A percentile compares a stretch with the other conserved stretches of the same genome.
These are phyloP conservation scores for Lagerstroemia speciosa DNA, from an alignment of 345 rosid genomes.

Conservation along the genomic window DNA sequence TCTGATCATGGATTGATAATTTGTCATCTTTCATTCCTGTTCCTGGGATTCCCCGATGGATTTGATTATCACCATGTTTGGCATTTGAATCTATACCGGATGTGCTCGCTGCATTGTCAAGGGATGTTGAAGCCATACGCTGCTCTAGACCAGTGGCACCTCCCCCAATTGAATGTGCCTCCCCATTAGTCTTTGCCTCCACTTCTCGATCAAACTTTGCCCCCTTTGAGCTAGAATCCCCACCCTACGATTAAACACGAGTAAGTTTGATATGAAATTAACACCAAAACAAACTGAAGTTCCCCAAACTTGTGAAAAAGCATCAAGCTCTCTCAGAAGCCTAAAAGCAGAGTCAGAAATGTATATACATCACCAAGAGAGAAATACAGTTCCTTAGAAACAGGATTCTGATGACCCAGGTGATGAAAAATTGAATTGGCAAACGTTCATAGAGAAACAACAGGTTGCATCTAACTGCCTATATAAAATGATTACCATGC, in stretches of 20 bases:
- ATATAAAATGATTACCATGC: no score
- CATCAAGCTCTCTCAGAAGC: not conserved
- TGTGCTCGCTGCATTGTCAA: slow-evolving; percentile 42
- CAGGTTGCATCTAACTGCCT: not conserved
- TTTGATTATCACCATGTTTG: slow-evolving; percentile 37
- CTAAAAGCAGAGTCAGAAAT: not conserved
- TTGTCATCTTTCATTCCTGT: slow-evolving; percentile 56
- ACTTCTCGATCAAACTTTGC: slow-evolving; percentile 60
- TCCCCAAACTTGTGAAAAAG: not conserved
- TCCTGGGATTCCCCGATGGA: slow-evolving; percentile 52
- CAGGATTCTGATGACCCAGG: not conserved
- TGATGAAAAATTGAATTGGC: not conserved
- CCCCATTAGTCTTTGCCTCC: slow-evolving; percentile 21
- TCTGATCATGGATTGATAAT: slow-evolving; percentile 39
- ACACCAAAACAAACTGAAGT: not conserved
- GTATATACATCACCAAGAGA: not conserved
- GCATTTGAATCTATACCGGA: slow-evolving; percentile 30
- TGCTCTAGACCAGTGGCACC: slow-evolving; percentile 38
- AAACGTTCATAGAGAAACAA: not conserved
- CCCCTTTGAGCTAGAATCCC: slow-evolving; percentile 64
- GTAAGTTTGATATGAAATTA: slow-evolving; percentile 3
- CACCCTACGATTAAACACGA: slow-evolving; percentile 36
- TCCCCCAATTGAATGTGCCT: slow-evolving; percentile 37
- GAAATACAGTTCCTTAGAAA: not conserved
- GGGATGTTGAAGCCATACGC: slow-evolving; percentile 45